Conservation (phyloP, 1,284 basidiomycete species). For the Malassezia restricta region DNA sequence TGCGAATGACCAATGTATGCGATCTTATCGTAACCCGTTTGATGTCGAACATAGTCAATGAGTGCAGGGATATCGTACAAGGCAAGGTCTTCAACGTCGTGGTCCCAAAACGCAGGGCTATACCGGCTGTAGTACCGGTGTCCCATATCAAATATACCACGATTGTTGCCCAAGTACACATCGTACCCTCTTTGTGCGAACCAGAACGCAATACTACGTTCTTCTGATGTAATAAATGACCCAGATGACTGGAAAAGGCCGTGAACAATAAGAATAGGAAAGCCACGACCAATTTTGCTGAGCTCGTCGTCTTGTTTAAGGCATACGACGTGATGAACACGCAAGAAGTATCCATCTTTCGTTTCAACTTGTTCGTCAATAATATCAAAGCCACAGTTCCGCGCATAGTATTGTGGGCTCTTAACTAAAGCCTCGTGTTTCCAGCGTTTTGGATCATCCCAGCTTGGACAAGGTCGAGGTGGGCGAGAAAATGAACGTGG, state of each 20-base stretch:
- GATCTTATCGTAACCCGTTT: conserved; percentile 54
- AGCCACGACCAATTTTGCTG: conserved; percentile 48
- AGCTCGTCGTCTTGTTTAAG: conserved; percentile 46
- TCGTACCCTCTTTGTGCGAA: conserved; percentile 54
- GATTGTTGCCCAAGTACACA: conserved; percentile 56
- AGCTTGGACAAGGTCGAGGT: conserved; percentile 26
- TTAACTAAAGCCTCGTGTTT: conserved; percentile 50
- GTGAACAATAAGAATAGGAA: conserved; percentile 56
- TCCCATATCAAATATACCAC: conserved; percentile 57
- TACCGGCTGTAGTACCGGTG: conserved; percentile 50
- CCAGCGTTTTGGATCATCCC: conserved; percentile 53
- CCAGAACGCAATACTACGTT: conserved; percentile 56
- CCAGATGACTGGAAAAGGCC: conserved; percentile 57
- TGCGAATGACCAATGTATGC: conserved; percentile 55
- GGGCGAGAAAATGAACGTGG: conserved; percentile 13
- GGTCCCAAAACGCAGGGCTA: conserved; percentile 57
- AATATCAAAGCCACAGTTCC: conserved; percentile 53
- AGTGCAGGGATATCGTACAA: conserved; percentile 56
- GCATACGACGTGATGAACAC: conserved; percentile 52
- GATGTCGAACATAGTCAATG: conserved; percentile 53
- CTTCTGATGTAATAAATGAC: conserved; percentile 56
- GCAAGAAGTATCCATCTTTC: conserved; percentile 54
- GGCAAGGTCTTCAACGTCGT: conserved; percentile 56
- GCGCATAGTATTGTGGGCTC: conserved; percentile 54
- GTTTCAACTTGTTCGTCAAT: conserved; percentile 54